Percentiles rank a stretch among this genome's conserved stretches.
phyloP scores from a whole-genome alignment of 306 rosid genomes.

The Vigna angularis region DNA sequence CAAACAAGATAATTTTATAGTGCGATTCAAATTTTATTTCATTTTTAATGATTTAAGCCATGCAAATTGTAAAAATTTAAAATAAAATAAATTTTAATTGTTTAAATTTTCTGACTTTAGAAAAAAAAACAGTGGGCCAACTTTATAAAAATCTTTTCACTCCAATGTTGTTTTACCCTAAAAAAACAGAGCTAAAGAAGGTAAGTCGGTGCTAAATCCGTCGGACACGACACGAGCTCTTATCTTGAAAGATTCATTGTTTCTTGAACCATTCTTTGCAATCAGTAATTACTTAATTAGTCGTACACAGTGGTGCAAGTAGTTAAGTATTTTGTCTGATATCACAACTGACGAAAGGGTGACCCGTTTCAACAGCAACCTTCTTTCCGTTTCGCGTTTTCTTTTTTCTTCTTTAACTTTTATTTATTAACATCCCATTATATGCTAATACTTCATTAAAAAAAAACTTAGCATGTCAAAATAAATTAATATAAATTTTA shows the following conservation, averaged over 20 bases:
- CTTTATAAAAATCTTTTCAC: too few relatives aligned
- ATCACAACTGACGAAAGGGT: constrained; percentile 26
- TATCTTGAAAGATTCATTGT: not conserved
- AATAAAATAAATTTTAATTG: too few relatives aligned
- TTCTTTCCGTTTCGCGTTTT: not conserved
- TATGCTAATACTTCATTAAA: not conserved
- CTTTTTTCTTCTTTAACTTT: not conserved
- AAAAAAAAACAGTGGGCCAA: too few relatives aligned
- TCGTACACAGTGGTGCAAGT: not conserved
- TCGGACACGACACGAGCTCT: not conserved
- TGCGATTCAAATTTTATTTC: too few relatives aligned
- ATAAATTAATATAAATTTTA: not conserved
- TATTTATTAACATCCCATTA: not conserved
- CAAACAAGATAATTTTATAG: too few relatives aligned
- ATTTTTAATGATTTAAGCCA: too few relatives aligned
- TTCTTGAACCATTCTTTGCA: not conserved
- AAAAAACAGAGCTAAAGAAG: not conserved
- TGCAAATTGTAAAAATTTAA: too few relatives aligned
- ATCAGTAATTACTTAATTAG: not conserved
- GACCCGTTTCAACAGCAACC: constrained; percentile 10
- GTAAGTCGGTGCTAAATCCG: not conserved
- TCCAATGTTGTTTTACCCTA: too few relatives aligned
- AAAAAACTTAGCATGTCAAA: too few relatives aligned
- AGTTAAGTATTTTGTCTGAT: not conserved
- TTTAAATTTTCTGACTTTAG: too few relatives aligned